A percentile compares a stretch with the other conserved stretches of the same genome.
These are phyloP conservation scores for Talaromyces thailandensis DNA, from an alignment of 495 filamentous ascomycete species.

Conservation along the genomic window DNA sequence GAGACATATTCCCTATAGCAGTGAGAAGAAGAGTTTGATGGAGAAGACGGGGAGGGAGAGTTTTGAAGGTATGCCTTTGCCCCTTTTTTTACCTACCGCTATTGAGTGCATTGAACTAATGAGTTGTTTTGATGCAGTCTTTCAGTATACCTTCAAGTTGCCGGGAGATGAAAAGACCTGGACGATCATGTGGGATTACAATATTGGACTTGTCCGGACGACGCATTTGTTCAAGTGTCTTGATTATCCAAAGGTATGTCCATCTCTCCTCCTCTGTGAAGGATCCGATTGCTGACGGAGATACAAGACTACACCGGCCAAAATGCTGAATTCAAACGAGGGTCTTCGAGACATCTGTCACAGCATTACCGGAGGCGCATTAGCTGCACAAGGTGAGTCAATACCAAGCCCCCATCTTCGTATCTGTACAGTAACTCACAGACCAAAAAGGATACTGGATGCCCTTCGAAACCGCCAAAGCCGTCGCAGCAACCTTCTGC, in stretches of 20 bases:
- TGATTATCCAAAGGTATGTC: slow-evolving; percentile 69
- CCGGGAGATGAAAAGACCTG: slow-evolving; percentile 59
- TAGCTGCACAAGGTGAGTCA: slow-evolving; percentile 73
- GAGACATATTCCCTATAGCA: slow-evolving; percentile 84
- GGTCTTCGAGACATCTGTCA: slow-evolving; percentile 80
- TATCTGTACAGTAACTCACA: neutral
- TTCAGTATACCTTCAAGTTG: slow-evolving; percentile 79
- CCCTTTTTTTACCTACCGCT: neutral
- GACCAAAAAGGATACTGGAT: slow-evolving; percentile 93
- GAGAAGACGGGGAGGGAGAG: slow-evolving; percentile 77
- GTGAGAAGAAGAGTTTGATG: slow-evolving; percentile 81
- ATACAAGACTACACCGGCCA: slow-evolving; percentile 72
- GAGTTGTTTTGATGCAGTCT: slow-evolving; percentile 50
- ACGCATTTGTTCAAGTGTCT: slow-evolving; percentile 92
- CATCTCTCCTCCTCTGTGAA: neutral
- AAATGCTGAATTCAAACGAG: slow-evolving; percentile 67
- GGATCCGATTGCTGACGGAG: slow-evolving; percentile 6
- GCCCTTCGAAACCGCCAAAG: slow-evolving; percentile 76
- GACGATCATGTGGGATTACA: slow-evolving; percentile 94
- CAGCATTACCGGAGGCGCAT: slow-evolving; percentile 88
- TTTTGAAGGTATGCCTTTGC: slow-evolving; percentile 64
- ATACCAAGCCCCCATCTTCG: neutral
- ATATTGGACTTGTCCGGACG: slow-evolving; percentile 87
- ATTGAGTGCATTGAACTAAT: neutral
- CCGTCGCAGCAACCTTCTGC: slow-evolving; percentile 82